Evolutionary conservation across 2,329 filamentous ascomycete genomes (phyloP), one percentile per base, ranked within the genome.

Genomic region (Apiospora marii): DNA sequence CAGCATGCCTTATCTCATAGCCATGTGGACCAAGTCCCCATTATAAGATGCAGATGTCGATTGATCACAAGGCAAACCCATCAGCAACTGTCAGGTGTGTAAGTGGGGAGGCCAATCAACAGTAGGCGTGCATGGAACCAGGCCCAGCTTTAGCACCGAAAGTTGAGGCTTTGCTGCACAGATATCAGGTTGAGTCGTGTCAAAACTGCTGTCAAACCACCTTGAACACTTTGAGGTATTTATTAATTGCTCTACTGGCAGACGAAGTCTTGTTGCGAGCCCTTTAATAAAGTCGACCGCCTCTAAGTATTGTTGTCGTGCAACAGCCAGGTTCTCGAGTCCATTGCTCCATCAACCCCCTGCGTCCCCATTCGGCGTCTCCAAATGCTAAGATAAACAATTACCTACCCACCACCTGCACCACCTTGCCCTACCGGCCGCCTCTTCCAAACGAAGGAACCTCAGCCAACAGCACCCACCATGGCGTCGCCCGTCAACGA

Each of bases 401-500:
- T 24, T 58, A 30, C 61, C 34, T 48, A 48, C 67, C 67, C 67
- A 48, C 67, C 67, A 34, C 7, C 43, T 68, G 41, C 41, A 64
- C 58, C 37, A 64, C 58, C 58, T 64, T 41, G 58, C 4, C 30
- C 22, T 37, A 61, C 34, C 34, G 34, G 34, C 58, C 34, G 34
- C 67, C 22, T 68, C 67, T 12, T 46, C 67, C 67, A 64, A n/a
- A 64, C 34, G 34, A 64, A 64, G 30, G 13, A 64, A 64, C 58
- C 58, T 64, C 30, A 37, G 30, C 30, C 34, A 41, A 64, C 58
- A 34, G 10, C 37, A 41, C 37, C 41, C n/a, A 68, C 14, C 41
- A 68, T 68, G 67, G 67, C 67, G 41, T 48, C 67, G 30, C 67
- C 67, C 7, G 44, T 13, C 41, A 68, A 68, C n/a, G 58, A 64